These are phyloP conservation scores for Claviceps sorghi DNA, from an alignment of 2,329 filamentous ascomycete species.

Conservation along the genomic window DNA sequence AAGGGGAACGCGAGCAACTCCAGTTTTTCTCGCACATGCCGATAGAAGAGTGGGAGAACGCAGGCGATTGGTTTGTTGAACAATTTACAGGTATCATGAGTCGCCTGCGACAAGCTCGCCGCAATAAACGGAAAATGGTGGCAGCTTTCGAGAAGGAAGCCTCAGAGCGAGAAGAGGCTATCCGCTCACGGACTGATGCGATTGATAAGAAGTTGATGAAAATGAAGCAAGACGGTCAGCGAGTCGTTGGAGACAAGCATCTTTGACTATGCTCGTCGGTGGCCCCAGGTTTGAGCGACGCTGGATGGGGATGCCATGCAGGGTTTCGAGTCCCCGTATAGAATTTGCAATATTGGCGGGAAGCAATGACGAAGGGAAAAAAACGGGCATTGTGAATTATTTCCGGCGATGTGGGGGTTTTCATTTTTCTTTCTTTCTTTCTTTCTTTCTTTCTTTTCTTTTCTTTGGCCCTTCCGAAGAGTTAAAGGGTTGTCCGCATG, in stretches of 20 bases:
- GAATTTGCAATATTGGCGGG: neutral
- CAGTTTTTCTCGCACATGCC: slow-evolving; percentile 39
- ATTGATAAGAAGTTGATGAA: slow-evolving; percentile 40
- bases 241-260: slow-evolving; percentile 34
- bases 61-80: slow-evolving; percentile 45
- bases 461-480: neutral
- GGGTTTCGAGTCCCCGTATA: neutral
- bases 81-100: slow-evolving; percentile 37
- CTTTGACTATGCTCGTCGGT: neutral
- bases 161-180: slow-evolving; percentile 37
- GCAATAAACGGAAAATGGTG: slow-evolving; percentile 34
- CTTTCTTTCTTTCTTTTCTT: neutral
- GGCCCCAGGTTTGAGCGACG: neutral
- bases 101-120: slow-evolving; percentile 32
- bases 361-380: neutral
- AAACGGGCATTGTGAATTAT: neutral
- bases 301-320: too few relatives aligned
- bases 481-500: neutral
- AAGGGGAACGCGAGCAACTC: slow-evolving; percentile 30
- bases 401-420: neutral
- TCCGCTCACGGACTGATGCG: slow-evolving; percentile 36
- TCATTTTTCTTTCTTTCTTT: too few relatives aligned
- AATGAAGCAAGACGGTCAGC: slow-evolving; percentile 41
- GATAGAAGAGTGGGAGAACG: slow-evolving; percentile 42
- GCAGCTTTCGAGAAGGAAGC: slow-evolving; percentile 40